phyloP scores from a whole-genome alignment of 768 basidiomycete genomes.

The Candolleomyces eurysporus region DNA sequence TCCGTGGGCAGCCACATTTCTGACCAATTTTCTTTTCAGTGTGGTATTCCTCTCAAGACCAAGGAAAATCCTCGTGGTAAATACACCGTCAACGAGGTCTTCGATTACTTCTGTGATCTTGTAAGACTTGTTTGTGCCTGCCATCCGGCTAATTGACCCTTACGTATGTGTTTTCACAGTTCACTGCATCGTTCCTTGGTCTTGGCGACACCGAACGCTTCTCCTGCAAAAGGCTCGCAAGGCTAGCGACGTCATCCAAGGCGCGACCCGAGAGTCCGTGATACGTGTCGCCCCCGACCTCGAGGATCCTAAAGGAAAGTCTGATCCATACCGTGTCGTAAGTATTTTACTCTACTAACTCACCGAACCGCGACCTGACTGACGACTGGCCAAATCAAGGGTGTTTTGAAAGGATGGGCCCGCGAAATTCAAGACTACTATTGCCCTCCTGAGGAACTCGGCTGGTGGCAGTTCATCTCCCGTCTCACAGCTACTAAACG shows the following conservation, averaged over 20 bases:
- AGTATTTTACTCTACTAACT: background rate
- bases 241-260: background rate
- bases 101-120: conserved; percentile 38
- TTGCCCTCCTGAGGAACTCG: conserved; percentile 28
- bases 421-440: conserved; percentile 14
- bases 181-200: background rate
- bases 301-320: background rate
- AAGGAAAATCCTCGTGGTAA: conserved; percentile 39
- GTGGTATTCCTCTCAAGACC: conserved; percentile 47
- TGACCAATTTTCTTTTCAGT: conserved; percentile 20
- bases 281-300: background rate
- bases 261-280: background rate
- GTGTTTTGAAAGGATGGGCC: conserved; percentile 18
- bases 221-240: background rate
- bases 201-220: background rate
- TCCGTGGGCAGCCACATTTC: background rate
- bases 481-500: conserved; percentile 33
- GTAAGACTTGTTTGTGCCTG: conserved; percentile 17
- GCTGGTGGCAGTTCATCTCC: conserved; percentile 38
- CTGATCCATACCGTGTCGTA: background rate
- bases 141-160: background rate
- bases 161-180: background rate
- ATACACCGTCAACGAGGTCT: conserved; percentile 46
- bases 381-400: conserved; percentile 17
- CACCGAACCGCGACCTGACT: background rate